Percentiles rank a stretch among this genome's conserved stretches.
phyloP scores from a whole-genome alignment of 1,139 yeast genomes.

The Dujonia santamariae region DNA sequence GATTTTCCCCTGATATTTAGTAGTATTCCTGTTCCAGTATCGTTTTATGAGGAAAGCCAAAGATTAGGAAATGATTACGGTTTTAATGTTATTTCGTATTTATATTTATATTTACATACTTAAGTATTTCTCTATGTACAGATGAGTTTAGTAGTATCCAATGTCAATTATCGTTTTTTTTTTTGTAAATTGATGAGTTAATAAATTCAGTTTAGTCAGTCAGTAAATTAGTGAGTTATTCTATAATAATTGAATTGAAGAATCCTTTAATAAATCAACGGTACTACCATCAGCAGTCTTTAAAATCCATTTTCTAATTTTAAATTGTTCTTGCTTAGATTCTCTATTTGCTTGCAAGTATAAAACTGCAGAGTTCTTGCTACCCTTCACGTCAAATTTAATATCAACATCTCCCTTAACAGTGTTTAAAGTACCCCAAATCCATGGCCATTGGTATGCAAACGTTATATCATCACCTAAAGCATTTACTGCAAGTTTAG shows the following conservation, averaged over 20 bases:
- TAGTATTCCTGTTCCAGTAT: no score
- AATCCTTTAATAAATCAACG: constrained; percentile 52
- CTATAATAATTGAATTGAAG: constrained; percentile 41
- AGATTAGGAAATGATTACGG: no score
- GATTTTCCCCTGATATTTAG: no score
- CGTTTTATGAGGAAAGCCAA: no score
- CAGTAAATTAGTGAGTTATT: no score
- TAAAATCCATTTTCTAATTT: constrained; percentile 59
- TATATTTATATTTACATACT: no score
- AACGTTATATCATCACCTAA: constrained; percentile 79
- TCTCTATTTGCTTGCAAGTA: constrained; percentile 60
- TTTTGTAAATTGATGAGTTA: no score
- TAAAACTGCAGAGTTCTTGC: constrained; percentile 46
- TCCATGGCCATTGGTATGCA: constrained; percentile 79
- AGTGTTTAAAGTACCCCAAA: constrained; percentile 78
- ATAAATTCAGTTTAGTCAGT: no score
- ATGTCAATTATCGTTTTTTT: no score
- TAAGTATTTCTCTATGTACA: no score
- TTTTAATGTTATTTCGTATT: no score
- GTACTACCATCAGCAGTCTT: constrained; percentile 30
- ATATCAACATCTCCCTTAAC: constrained; percentile 80
- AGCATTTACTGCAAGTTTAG: constrained; percentile 57
- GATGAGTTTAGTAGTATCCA: no score
- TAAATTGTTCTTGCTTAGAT: constrained; percentile 53
- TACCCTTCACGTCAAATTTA: constrained; percentile 67